These are phyloP conservation scores for Avena insularis DNA, from an alignment of 176 grass and related monocot genomes.

Conservation along the genomic window DNA sequence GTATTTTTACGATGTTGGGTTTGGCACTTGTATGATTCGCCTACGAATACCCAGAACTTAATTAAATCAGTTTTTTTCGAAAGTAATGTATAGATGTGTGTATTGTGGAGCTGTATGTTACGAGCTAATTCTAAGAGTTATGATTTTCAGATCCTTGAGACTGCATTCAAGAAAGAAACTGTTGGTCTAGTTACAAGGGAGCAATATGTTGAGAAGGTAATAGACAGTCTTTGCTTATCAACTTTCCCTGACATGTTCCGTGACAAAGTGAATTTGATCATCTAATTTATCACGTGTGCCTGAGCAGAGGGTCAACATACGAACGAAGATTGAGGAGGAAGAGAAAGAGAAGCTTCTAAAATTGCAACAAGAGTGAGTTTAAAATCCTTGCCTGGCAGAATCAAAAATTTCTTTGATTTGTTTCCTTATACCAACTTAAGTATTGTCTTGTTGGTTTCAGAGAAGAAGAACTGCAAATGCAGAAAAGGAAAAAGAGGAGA, in stretches of 20 bases:
- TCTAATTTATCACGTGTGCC: conserved; percentile 21
- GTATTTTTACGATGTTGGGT: neutral
- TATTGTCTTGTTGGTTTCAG: conserved; percentile 50
- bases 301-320: conserved; percentile 86
- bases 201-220: conserved; percentile 99
- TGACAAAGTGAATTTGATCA: neutral
- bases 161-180: conserved; percentile 99
- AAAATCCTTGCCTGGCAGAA: neutral
- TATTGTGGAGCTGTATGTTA: neutral
- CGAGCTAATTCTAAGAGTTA: neutral
- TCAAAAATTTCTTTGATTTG: neutral
- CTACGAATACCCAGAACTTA: neutral
- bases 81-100: neutral
- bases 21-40: neutral
- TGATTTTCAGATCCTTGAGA: conserved; percentile 87
- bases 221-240: neutral
- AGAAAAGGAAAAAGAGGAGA: conserved; percentile 97
- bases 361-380: conserved; percentile 80
- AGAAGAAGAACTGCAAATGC: conserved; percentile 90
- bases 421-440: conserved; percentile 25
- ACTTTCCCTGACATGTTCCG: neutral
- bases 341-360: conserved; percentile 99
- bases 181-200: conserved; percentile 97
- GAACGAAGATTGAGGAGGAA: conserved; percentile 93
- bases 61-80: neutral